These are phyloP conservation scores for Striga hermonthica DNA, from an alignment of 305 asterid species.

Conservation along the genomic window DNA sequence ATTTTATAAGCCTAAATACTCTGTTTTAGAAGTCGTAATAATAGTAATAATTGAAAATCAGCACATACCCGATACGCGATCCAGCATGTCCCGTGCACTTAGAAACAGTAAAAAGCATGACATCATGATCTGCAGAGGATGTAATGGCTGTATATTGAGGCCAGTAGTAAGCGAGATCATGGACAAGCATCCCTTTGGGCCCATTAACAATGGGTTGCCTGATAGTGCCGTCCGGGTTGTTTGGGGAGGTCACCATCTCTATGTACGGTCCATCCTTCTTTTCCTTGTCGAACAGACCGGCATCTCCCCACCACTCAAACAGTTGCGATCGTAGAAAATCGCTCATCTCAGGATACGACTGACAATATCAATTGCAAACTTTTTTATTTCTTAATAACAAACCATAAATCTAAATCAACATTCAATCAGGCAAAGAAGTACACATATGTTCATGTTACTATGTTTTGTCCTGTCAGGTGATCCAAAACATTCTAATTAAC, in stretches of 20 bases:
- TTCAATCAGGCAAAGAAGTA: constrained; percentile 2
- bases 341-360: constrained; percentile 60
- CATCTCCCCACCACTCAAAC: constrained; percentile 67
- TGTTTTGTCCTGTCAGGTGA: constrained; percentile 35
- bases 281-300: constrained; percentile 33
- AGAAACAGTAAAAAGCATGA: constrained; percentile 71
- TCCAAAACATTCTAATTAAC: constrained; percentile 26
- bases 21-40: background rate
- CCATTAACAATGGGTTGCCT: constrained; percentile 56
- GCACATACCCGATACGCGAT: constrained; percentile 66
- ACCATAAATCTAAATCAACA: background rate
- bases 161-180: constrained; percentile 88
- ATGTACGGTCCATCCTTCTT: constrained; percentile 51
- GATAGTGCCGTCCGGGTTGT: constrained; percentile 57
- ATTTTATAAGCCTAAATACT: background rate
- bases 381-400: too few relatives aligned
- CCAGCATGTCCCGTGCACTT: constrained; percentile 95
- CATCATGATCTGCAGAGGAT: constrained; percentile 47
- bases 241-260: constrained; percentile 72
- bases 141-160: constrained; percentile 78
- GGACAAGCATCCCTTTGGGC: constrained; percentile 42
- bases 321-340: constrained; percentile 50
- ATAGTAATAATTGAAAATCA: background rate
- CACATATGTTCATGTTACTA: constrained; percentile 36
- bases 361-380: constrained; percentile 2